phyloP scores from a whole-genome alignment of 2,329 filamentous ascomycete species.

The Aspergillus fischeri region DNA sequence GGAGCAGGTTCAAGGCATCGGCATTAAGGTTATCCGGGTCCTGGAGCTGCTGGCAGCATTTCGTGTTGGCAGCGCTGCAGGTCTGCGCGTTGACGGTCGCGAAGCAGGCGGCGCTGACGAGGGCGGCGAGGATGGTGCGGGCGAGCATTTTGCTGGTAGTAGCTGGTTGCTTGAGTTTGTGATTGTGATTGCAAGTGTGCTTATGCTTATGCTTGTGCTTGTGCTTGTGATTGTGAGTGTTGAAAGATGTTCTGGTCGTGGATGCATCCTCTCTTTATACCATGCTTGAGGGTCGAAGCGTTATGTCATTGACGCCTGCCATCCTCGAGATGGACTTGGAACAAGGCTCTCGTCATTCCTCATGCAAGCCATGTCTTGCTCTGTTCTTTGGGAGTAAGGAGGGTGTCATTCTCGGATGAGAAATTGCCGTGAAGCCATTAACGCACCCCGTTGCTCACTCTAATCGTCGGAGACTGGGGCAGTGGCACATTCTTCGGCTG shows the following conservation, averaged over 20 bases:
- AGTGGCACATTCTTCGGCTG: no score
- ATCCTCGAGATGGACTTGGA: neutral
- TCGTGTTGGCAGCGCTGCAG: neutral
- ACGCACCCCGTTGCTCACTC: neutral
- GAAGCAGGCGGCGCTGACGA: neutral
- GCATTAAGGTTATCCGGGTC: neutral
- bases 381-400: neutral
- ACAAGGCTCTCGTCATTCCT: neutral
- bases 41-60: neutral
- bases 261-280: no score
- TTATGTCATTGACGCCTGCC: neutral
- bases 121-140: neutral
- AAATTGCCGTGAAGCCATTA: neutral
- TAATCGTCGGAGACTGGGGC: no score
- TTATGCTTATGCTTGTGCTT: no score
- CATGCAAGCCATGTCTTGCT: neutral
- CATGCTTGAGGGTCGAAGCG: no score
- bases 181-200: neutral
- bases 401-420: neutral
- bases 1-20: neutral
- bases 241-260: no score
- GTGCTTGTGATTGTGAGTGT: no score
- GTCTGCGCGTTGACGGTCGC: neutral
- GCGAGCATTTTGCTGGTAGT: neutral
- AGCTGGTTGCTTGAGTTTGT: neutral